Evolutionary conservation across 441 rosid species (phyloP).

Genomic region (Daphne laureola): DNA sequence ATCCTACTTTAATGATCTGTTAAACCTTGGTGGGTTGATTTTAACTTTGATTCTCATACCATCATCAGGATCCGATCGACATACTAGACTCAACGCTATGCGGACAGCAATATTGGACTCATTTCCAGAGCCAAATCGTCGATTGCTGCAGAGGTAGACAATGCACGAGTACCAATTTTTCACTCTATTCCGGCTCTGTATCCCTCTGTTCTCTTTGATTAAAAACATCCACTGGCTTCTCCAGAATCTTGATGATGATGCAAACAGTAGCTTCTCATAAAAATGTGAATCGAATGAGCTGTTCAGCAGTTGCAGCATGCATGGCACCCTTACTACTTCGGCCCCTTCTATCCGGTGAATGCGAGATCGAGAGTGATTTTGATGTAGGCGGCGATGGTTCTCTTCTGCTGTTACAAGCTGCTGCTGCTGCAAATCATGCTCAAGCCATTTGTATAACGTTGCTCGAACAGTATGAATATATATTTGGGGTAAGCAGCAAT

Average conservation of each 20-base stretch:
- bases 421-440: conserved; percentile 99
- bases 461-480: conserved; percentile 74
- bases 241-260: conserved; percentile 93
- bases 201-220: too few relatives aligned
- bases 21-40: conserved; percentile 2
- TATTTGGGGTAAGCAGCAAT: conserved; percentile 72
- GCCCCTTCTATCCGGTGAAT: conserved; percentile 94
- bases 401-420: conserved; percentile 91
- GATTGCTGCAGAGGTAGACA: conserved; percentile 79
- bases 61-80: conserved; percentile 63
- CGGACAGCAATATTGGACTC: conserved; percentile 85
- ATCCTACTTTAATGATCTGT: conserved; percentile 7
- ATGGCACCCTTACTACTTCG: conserved; percentile 99
- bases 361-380: conserved; percentile 84
- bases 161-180: conserved; percentile 5
- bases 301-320: conserved; percentile 98
- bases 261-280: conserved; percentile 74
- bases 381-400: conserved; percentile 92
- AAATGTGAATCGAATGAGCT: conserved; percentile 82
- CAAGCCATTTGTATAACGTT: conserved; percentile 93
- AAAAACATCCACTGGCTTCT: conserved; percentile 3
- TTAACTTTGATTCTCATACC: conserved; percentile 15
- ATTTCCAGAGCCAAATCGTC: conserved; percentile 99
- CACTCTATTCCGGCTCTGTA: too few relatives aligned
- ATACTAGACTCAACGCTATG: conserved; percentile 69